Evolutionary conservation across 2,329 filamentous ascomycete species (phyloP).

Genomic region (Talaromyces sp.): DNA sequence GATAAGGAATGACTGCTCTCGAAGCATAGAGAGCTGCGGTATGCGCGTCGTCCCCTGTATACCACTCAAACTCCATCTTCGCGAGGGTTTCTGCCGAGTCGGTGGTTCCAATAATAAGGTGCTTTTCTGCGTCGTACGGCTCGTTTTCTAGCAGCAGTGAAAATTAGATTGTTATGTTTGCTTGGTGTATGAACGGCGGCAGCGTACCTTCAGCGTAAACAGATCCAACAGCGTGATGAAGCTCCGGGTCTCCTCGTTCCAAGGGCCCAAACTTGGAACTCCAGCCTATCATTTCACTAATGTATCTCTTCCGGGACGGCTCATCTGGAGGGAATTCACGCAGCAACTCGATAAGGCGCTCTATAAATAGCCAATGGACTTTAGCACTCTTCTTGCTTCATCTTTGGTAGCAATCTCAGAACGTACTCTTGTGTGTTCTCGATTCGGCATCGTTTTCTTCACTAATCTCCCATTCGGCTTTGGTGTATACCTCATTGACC

Average conservation of each 20-base stretch:
- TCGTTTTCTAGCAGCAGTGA: conserved; percentile 61
- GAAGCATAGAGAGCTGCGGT: conserved; percentile 81
- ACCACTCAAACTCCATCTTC: conserved; percentile 88
- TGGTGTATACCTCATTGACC: conserved; percentile 84
- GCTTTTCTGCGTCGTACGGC: conserved; percentile 85
- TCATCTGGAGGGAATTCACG: conserved; percentile 75
- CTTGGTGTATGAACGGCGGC: not conserved
- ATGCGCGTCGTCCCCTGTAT: conserved; percentile 79
- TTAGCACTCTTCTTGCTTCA: not conserved
- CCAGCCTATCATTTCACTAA: conserved; percentile 83
- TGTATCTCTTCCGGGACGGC: conserved; percentile 87
- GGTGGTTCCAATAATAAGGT: conserved; percentile 80
- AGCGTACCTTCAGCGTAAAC: conserved; percentile 70
- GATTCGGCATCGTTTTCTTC: conserved; percentile 51
- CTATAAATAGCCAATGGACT: conserved; percentile 17
- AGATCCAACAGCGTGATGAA: conserved; percentile 85
- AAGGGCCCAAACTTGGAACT: conserved; percentile 78
- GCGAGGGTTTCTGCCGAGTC: conserved; percentile 78
- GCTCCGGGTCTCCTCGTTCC: conserved; percentile 85
- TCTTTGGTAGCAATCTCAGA: not conserved
- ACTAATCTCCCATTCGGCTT: conserved; percentile 67
- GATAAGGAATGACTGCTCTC: conserved; percentile 82
- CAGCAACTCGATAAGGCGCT: conserved; percentile 68
- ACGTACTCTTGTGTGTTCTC: conserved; percentile 56
- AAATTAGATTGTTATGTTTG: conserved; percentile 8